Evolutionary conservation across 345 rosid species (phyloP).

Genomic region (Eucalyptus sp.): DNA sequence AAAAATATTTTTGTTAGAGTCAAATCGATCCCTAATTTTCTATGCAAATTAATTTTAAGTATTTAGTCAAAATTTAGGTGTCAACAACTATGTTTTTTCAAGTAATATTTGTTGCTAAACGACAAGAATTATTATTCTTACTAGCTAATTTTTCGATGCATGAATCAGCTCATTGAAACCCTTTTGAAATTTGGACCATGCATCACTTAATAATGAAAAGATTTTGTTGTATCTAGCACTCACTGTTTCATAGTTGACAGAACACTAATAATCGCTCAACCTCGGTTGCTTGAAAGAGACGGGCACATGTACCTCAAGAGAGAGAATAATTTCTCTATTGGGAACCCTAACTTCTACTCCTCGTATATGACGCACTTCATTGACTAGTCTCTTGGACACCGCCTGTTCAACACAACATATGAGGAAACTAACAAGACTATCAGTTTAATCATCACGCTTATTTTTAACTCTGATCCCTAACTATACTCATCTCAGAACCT

Average conservation of each 20-base stretch:
- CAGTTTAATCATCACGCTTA: too few relatives aligned
- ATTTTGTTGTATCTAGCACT: not conserved
- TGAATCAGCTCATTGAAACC: not conserved
- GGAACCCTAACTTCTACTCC: not conserved
- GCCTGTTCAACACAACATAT: too few relatives aligned
- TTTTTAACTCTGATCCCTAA: not conserved
- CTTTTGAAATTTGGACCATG: not conserved
- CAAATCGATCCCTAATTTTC: too few relatives aligned
- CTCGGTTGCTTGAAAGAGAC: not conserved
- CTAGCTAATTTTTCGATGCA: not conserved
- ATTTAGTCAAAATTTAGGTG: too few relatives aligned
- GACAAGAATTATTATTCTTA: too few relatives aligned
- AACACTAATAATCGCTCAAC: not conserved
- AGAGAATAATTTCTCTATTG: not conserved
- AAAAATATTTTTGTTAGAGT: too few relatives aligned
- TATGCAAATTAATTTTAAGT: too few relatives aligned
- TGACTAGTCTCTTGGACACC: not conserved
- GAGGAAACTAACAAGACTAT: too few relatives aligned
- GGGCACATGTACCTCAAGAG: not conserved
- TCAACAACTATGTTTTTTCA: too few relatives aligned
- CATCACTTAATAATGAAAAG: not conserved
- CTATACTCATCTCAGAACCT: not conserved
- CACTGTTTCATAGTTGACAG: not conserved
- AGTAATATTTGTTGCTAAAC: not conserved
- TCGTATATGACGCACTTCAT: too few relatives aligned